A percentile compares a stretch with the other conserved stretches of the same genome.
Conservation (phyloP, 495 filamentous ascomycete species). For the Aspergillus avenaceus region DNA sequence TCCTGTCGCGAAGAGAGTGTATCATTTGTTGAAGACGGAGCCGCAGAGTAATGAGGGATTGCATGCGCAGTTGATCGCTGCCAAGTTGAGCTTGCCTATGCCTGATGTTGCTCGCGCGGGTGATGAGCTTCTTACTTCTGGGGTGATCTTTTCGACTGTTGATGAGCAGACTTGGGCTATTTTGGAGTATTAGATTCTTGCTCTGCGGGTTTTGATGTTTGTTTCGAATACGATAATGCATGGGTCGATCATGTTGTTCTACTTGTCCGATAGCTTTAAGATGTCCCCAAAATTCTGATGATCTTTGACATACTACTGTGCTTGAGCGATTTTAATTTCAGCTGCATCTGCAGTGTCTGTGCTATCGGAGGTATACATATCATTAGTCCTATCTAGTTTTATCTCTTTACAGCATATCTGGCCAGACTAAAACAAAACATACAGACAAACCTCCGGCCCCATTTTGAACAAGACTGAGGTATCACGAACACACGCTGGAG, state of each 20-base stretch:
- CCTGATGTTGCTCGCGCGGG: constrained; percentile 69
- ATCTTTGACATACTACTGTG: background rate
- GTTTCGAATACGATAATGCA: background rate
- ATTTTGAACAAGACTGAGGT: background rate
- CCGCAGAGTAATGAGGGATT: constrained; percentile 74
- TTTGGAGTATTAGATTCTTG: constrained; percentile 50
- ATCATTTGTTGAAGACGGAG: constrained; percentile 54
- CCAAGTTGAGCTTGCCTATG: constrained; percentile 54
- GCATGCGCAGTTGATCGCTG: constrained; percentile 70
- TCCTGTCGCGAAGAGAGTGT: constrained; percentile 60
- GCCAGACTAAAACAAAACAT: background rate
- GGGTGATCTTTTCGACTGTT: constrained; percentile 82
- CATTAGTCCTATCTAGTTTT: background rate
- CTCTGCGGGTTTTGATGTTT: background rate
- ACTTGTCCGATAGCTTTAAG: background rate
- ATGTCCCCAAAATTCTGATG: background rate
- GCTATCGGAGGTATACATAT: no score
- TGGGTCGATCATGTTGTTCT: no score
- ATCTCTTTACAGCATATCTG: background rate
- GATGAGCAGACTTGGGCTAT: constrained; percentile 81
- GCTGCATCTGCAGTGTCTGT: no score
- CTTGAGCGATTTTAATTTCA: no score
- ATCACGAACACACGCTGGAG: background rate
- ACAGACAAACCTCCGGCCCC: background rate
- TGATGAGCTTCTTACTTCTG: constrained; percentile 68